Evolutionary conservation across 768 basidiomycete species (phyloP), one percentile per base, ranked within the genome.

Genomic region (Rhizopogon vulgaris): DNA sequence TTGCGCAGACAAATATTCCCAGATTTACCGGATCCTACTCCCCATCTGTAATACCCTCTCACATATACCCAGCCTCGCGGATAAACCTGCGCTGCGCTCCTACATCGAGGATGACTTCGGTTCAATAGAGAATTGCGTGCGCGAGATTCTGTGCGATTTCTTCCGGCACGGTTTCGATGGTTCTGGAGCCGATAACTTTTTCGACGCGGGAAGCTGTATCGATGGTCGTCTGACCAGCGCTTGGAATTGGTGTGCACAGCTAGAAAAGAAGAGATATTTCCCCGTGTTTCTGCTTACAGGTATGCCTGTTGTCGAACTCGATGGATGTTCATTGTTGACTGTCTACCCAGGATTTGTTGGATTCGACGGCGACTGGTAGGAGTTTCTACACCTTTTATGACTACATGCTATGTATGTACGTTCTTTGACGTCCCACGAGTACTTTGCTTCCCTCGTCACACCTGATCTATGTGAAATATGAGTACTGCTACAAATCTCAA

Each of bases 121-220:
- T 4, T 86, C 86, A 14, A 66, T 72, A 9, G 90, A 91, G 7
- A 80, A 80, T 60, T 77, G 84, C 42, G 73, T 73, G 30, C 77
- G 73, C 47, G 89, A 90, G 54, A 86, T 93, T 58, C 70, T 92
- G 42, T 74, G 79, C 28, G 90, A 93, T 67, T 91, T 93, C 73
- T 92, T 92, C 70, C 75, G 85, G 43, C 90, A 93, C 59, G 90
- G 84, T 1, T 92, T 92, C 63, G 90, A 93, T 66, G 90, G 90
- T 1, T 89, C 87, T 24, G 90, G 90, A n/a, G 90, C 90, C 3
- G 90, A 91, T 62, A 91, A 90, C 65, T 91, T 89, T 72, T 90
- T 86, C 63, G 90, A 92, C 63, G 90, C 90, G 37, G 89, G 90
- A 15, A 89, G 86, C 22, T 80, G 78, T 58, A 91, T 92, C 58